A percentile compares a stretch with the other conserved stretches of the same genome.
Conservation (phyloP, 1,139 yeast genomes). For the Protomyces gravidus region DNA sequence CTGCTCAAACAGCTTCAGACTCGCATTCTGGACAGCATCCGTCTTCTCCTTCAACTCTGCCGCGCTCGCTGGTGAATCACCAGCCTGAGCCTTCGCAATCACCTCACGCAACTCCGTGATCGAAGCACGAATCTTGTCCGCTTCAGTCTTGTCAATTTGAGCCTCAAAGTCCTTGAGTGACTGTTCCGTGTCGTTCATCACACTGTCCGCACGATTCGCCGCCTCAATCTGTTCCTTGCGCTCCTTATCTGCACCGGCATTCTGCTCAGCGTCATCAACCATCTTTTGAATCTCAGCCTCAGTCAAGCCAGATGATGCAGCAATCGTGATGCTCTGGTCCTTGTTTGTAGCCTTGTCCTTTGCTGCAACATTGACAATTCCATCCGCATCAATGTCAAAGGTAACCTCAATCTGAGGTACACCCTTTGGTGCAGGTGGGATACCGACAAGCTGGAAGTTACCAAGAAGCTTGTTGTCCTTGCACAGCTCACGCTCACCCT, state of each 20-base stretch:
- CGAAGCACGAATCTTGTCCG: constrained; percentile 76
- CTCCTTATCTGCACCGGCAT: constrained; percentile 93
- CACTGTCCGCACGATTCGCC: constrained; percentile 96
- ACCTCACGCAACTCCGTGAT: constrained; percentile 79
- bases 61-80: constrained; percentile 70
- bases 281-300: constrained; percentile 96
- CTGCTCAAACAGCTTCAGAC: constrained; percentile 91
- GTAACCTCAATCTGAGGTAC: constrained; percentile 98
- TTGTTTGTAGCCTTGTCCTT: constrained; percentile 97
- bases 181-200: constrained; percentile 92
- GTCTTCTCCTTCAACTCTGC: constrained; percentile 86
- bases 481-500: constrained; percentile 99
- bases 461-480: constrained; percentile 98
- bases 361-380: constrained; percentile 97
- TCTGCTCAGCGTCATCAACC: constrained; percentile 98
- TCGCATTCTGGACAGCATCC: constrained; percentile 87
- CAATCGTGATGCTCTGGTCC: constrained; percentile 98
- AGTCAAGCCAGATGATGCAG: constrained; percentile 95
- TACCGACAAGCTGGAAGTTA: constrained; percentile 89
- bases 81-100: constrained; percentile 89
- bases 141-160: constrained; percentile 80
- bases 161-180: constrained; percentile 92
- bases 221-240: constrained; percentile 89
- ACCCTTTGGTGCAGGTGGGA: constrained; percentile 99
- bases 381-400: constrained; percentile 97